phyloP scores from a whole-genome alignment of 2,329 filamentous ascomycete genomes.

The Aspergillus spinulosporus region DNA sequence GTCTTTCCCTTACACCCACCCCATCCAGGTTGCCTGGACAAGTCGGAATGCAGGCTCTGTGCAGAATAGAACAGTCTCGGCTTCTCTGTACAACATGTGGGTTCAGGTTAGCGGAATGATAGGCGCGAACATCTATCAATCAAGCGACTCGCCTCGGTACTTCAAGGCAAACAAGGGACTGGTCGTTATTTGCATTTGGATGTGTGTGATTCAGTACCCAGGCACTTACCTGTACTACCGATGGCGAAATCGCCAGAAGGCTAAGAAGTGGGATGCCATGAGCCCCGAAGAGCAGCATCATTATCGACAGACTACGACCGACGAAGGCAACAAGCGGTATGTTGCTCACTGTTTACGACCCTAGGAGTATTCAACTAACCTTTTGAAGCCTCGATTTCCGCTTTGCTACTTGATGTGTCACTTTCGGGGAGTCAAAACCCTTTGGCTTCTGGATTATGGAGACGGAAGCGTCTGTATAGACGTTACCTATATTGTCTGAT shows the following conservation, averaged over 20 bases:
- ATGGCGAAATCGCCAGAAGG: constrained; percentile 1
- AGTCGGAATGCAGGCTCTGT: background rate
- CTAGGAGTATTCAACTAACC: background rate
- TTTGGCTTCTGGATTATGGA: too few relatives aligned
- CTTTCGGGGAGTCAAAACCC: too few relatives aligned
- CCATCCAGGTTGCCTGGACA: constrained; percentile 3
- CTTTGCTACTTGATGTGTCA: background rate
- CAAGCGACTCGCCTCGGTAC: constrained; percentile 2
- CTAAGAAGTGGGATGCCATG: constrained; percentile 1
- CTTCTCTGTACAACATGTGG: constrained; percentile 4
- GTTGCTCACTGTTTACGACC: rapidly evolving
- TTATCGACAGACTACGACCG: background rate
- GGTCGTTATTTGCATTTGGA: background rate
- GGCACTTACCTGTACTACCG: constrained; percentile 4
- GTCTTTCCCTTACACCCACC: constrained; percentile 1
- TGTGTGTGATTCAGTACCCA: constrained; percentile 6
- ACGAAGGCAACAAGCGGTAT: background rate
- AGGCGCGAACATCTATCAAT: constrained; percentile 4
- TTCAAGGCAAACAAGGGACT: constrained; percentile 2
- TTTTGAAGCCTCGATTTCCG: background rate
- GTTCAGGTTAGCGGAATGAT: constrained; percentile 7
- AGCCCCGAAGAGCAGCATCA: background rate
- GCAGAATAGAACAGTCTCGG: background rate
- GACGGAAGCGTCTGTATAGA: too few relatives aligned
- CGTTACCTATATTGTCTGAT: too few relatives aligned